phyloP scores from a whole-genome alignment of 2,329 filamentous ascomycete species.

The Pseudocercospora eumusae region DNA sequence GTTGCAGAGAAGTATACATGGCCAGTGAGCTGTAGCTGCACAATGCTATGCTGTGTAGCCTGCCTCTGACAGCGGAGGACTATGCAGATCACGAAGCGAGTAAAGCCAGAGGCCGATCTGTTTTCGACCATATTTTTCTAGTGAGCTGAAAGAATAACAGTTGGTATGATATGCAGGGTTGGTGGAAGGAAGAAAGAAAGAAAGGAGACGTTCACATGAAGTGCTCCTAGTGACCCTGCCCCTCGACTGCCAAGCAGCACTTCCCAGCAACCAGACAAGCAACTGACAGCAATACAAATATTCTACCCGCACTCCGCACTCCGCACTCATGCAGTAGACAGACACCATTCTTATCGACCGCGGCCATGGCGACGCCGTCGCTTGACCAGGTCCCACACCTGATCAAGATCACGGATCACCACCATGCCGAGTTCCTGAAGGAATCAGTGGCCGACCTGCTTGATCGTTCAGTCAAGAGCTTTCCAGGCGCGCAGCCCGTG shows the following conservation, averaged over 20 bases:
- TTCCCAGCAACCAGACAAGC: neutral
- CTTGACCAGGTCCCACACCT: constrained; percentile 20
- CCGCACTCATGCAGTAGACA: neutral
- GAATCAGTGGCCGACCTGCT: constrained; percentile 58
- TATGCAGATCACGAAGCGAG: neutral
- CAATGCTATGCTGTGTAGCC: no score
- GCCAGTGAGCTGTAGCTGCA: no score
- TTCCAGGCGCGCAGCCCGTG: constrained; percentile 92
- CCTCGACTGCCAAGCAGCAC: neutral
- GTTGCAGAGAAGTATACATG: no score
- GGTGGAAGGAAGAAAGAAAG: neutral
- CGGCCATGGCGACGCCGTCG: constrained; percentile 22
- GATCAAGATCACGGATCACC: constrained; percentile 22
- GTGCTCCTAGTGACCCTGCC: neutral
- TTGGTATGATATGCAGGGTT: no score
- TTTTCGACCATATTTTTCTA: neutral
- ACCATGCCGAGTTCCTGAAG: constrained; percentile 35
- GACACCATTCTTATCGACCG: neutral
- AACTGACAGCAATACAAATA: neutral
- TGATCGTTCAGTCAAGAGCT: constrained; percentile 65
- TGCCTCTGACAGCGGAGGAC: neutral
- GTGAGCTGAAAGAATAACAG: neutral
- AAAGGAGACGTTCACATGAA: neutral
- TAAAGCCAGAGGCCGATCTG: neutral
- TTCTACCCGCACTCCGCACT: no score